Percentiles rank a stretch among this genome's conserved stretches.
Conservation (phyloP, 1,284 basidiomycete genomes). For the Moesziomyces sp. region DNA sequence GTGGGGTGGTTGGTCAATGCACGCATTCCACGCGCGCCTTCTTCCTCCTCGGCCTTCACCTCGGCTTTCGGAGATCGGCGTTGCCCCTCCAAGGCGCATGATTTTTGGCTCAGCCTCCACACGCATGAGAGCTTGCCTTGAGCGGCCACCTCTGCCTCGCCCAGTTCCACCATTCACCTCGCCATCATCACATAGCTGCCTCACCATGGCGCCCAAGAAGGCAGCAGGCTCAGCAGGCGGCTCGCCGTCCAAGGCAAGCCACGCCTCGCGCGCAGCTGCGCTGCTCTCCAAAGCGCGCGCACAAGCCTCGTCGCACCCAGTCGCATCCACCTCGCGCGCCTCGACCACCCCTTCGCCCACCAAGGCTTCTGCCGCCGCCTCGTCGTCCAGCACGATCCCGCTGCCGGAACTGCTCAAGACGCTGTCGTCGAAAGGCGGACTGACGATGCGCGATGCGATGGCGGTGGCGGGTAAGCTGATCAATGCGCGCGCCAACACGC, state of each 20-base stretch:
- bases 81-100: not conserved
- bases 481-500: conserved; percentile 50
- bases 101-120: conserved; percentile 27
- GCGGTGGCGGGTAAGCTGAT: conserved; percentile 54
- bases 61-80: conserved; percentile 18
- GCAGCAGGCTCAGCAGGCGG: conserved; percentile 2
- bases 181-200: not conserved
- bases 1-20: not conserved
- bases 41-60: not conserved
- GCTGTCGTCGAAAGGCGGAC: conserved; percentile 39
- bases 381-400: conserved; percentile 16
- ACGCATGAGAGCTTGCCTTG: not conserved
- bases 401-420: conserved; percentile 48
- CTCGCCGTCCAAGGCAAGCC: conserved; percentile 33
- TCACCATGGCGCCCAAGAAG: conserved; percentile 34
- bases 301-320: conserved; percentile 31
- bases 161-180: no score
- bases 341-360: conserved; percentile 21
- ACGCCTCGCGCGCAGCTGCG: conserved; percentile 41
- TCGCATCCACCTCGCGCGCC: conserved; percentile 25
- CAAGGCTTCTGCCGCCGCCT: conserved; percentile 5
- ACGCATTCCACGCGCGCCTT: conserved; percentile 16
- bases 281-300: conserved; percentile 41
- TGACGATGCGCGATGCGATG: conserved; percentile 55
- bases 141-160: not conserved